Percentiles rank a stretch among this genome's conserved stretches.
Evolutionary conservation across 176 grass and related monocot species (phyloP).

Genomic region (Lolium perenne): DNA sequence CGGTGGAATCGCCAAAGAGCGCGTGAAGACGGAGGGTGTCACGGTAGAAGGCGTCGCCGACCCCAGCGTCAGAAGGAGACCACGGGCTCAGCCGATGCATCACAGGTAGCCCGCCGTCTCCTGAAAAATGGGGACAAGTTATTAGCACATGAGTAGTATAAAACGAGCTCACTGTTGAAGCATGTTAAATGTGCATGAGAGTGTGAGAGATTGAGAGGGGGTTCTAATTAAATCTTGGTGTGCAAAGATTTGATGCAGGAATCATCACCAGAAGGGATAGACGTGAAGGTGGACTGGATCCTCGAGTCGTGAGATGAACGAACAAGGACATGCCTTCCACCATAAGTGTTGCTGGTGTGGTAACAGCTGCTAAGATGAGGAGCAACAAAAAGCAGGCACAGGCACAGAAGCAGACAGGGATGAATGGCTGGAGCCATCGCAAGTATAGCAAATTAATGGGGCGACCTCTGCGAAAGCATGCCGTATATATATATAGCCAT

Average conservation of each 20-base stretch:
- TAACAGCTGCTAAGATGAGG: not conserved
- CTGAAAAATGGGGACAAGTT: not conserved
- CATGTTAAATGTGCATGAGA: too few species aligned
- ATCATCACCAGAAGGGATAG: not conserved
- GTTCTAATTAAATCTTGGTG: too few species aligned
- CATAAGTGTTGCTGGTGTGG: not conserved
- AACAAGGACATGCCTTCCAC: not conserved
- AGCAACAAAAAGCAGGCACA: conserved; percentile 22
- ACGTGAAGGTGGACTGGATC: not conserved
- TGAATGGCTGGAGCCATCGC: conserved; percentile 10
- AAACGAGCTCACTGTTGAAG: too few species aligned
- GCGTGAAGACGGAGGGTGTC: not conserved
- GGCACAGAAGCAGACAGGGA: not conserved
- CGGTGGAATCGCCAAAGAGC: not conserved
- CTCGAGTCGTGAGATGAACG: not conserved
- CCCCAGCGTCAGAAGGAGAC: not conserved
- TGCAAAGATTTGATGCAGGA: too few species aligned
- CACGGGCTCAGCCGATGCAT: conserved; percentile 31
- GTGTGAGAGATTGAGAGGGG: too few species aligned
- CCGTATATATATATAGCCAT: too few species aligned
- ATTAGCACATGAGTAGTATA: not conserved
- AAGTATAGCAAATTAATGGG: too few species aligned
- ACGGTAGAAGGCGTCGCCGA: not conserved
- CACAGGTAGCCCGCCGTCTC: not conserved
- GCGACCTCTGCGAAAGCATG: too few species aligned